Conservation (phyloP, 352 stramenopile genomes). For the Pythium phragmitis region DNA sequence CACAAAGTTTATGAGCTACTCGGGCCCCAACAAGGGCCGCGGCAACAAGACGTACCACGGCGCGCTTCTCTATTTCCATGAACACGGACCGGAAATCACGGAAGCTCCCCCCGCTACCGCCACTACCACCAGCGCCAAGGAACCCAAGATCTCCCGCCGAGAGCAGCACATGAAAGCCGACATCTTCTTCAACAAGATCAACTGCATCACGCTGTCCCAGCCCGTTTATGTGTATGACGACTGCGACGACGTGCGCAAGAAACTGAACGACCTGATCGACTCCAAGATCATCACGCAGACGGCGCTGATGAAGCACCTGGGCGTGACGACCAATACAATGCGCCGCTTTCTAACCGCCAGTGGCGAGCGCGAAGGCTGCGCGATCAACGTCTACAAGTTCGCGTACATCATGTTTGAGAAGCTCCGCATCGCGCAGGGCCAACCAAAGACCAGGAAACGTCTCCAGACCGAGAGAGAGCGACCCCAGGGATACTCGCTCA, state of each 20-base stretch:
- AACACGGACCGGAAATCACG: constrained; percentile 27
- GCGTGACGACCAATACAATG: constrained; percentile 52
- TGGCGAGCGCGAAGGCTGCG: constrained; percentile 44
- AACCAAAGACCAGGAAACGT: constrained; percentile 47
- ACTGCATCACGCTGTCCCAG: constrained; percentile 38
- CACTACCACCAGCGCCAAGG: too few species aligned
- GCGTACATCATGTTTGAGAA: constrained; percentile 65
- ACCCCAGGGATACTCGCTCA: not conserved
- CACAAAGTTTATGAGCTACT: constrained; percentile 53
- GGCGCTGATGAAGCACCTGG: constrained; percentile 34
- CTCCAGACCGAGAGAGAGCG: constrained; percentile 35
- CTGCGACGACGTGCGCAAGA: constrained; percentile 53
- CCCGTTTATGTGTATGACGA: constrained; percentile 51
- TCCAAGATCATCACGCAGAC: constrained; percentile 42
- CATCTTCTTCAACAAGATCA: constrained; percentile 36
- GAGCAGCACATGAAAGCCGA: constrained; percentile 33
- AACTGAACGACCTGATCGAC: constrained; percentile 41
- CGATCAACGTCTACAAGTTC: constrained; percentile 46
- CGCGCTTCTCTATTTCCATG: constrained; percentile 43
- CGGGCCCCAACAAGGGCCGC: constrained; percentile 30
- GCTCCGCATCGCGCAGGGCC: constrained; percentile 39
- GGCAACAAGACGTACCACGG: constrained; percentile 46
- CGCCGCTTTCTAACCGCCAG: constrained; percentile 46
- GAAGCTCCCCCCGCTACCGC: too few species aligned
- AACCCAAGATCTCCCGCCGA: constrained; percentile 6